These are phyloP conservation scores for Thelonectria olida DNA, from an alignment of 2,329 filamentous ascomycete genomes.

Conservation along the genomic window DNA sequence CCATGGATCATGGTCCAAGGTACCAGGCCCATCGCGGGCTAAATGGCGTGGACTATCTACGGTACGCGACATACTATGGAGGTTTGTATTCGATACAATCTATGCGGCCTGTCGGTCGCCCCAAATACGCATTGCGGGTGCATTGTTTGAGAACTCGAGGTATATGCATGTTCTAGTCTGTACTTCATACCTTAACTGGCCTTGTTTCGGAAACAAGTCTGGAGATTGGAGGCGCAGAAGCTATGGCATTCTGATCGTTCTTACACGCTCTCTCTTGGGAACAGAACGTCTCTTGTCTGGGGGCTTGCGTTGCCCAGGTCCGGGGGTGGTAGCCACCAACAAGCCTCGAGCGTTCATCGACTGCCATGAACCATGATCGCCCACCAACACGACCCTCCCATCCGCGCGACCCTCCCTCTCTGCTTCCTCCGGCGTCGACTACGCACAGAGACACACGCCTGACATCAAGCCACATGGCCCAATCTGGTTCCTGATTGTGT, in stretches of 20 bases:
- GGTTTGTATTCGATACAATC: neutral
- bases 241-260: constrained; percentile 2
- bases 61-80: neutral
- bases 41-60: constrained; percentile 6
- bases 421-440: constrained; percentile 2
- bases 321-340: constrained; percentile 20
- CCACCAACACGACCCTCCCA: constrained; percentile 24
- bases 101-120: neutral
- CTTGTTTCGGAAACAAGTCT: neutral
- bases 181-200: constrained; percentile 8
- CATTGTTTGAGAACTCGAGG: constrained; percentile 6
- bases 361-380: constrained; percentile 38
- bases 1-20: constrained; percentile 31
- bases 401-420: neutral
- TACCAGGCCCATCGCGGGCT: constrained; percentile 12
- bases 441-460: constrained; percentile 7
- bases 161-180: constrained; percentile 13
- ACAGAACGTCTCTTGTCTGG: constrained; percentile 12
- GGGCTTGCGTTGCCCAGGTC: constrained; percentile 15
- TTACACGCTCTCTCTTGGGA: neutral
- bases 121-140: constrained; percentile 1
- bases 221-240: constrained; percentile 3
- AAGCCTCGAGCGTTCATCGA: constrained; percentile 36
- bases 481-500: constrained; percentile 16
- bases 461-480: constrained; percentile 26